Percentiles rank a stretch among this genome's conserved stretches.
phyloP scores from a whole-genome alignment of 306 rosid species.

The Prunus salicina region DNA sequence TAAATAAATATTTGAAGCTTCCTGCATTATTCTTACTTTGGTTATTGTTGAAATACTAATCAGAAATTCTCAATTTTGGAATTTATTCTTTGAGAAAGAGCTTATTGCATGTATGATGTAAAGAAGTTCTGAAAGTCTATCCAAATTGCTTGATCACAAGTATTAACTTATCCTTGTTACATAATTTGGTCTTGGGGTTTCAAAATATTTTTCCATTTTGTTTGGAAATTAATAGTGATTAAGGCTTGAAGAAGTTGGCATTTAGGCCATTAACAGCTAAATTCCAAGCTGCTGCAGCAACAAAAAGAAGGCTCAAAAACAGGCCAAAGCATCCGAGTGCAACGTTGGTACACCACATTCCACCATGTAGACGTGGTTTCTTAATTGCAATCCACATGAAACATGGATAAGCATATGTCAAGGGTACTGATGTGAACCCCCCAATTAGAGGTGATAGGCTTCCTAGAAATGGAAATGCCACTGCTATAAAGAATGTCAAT shows the following conservation, averaged over 20 bases:
- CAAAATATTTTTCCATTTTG: neutral
- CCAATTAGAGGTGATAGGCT: constrained; percentile 43
- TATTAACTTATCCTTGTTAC: neutral
- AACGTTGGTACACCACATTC: constrained; percentile 35
- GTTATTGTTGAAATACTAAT: neutral
- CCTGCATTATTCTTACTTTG: neutral
- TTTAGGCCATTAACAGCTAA: constrained; percentile 33
- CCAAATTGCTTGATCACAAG: neutral
- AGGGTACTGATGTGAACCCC: constrained; percentile 51
- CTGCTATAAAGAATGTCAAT: constrained; percentile 40
- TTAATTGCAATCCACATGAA: constrained; percentile 70
- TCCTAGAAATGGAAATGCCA: constrained; percentile 60
- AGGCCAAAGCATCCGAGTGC: constrained; percentile 54
- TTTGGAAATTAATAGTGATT: neutral
- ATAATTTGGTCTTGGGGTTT: neutral
- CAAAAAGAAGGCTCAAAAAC: constrained; percentile 32
- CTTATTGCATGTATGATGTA: no score
- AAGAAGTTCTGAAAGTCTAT: no score
- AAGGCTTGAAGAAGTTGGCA: constrained; percentile 64
- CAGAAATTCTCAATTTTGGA: no score
- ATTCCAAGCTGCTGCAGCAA: constrained; percentile 41
- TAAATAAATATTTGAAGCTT: no score
- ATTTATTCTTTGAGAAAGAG: no score
- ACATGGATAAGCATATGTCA: constrained; percentile 68
- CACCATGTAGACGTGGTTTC: constrained; percentile 37